Percentiles rank a stretch among this genome's conserved stretches.
phyloP scores from a whole-genome alignment of 345 rosid species.

The Linum tenue region DNA sequence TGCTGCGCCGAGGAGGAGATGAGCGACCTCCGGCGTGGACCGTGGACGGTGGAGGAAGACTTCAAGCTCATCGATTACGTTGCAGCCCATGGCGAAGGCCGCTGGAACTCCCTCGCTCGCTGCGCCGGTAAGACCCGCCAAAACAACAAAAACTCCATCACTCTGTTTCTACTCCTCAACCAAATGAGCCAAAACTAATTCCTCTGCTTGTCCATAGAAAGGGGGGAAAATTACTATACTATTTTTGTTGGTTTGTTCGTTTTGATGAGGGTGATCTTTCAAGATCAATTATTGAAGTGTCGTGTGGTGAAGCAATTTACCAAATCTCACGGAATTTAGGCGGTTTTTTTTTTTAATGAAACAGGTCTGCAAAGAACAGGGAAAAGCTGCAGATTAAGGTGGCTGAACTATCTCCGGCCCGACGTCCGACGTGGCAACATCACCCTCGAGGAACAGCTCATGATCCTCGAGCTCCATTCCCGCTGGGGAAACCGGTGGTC shows the following conservation, averaged over 20 bases:
- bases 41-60: slow-evolving; percentile 8
- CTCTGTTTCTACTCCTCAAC: too few relatives aligned
- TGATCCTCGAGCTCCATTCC: slow-evolving; percentile 31
- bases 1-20: not conserved
- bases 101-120: slow-evolving; percentile 10
- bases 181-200: not conserved
- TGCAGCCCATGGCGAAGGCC: slow-evolving; percentile 6
- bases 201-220: not conserved
- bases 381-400: slow-evolving; percentile 30
- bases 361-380: slow-evolving; percentile 32
- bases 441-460: slow-evolving; percentile 28
- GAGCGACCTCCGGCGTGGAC: slow-evolving; percentile 6
- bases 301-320: slow-evolving; percentile 19
- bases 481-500: slow-evolving; percentile 35
- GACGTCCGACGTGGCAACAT: slow-evolving; percentile 32
- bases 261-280: too few relatives aligned
- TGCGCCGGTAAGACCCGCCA: slow-evolving; percentile 5
- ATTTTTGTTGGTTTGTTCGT: too few relatives aligned
- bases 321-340: slow-evolving; percentile 13
- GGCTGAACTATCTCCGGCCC: slow-evolving; percentile 31
- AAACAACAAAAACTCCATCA: too few relatives aligned
- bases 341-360: not conserved
- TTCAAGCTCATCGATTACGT: slow-evolving; percentile 8
- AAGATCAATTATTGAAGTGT: not conserved
- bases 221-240: not conserved